Evolutionary conservation across 495 filamentous ascomycete genomes (phyloP).

Genomic region (Penicillium arizonense): DNA sequence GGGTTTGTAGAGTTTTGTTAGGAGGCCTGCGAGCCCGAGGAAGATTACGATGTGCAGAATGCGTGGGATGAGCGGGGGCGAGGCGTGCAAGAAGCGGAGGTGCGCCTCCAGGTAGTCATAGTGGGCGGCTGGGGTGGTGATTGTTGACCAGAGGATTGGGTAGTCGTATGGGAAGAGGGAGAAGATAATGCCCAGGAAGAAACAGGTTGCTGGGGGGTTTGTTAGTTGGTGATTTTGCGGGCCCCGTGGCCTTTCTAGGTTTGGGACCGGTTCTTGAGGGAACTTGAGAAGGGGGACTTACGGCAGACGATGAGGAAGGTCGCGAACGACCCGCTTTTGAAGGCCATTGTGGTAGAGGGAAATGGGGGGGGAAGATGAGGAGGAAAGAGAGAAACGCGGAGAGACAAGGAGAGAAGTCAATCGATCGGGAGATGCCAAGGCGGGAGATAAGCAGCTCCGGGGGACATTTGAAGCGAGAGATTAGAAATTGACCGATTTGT

Average conservation of each 20-base stretch:
- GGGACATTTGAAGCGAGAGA: constrained; percentile 5
- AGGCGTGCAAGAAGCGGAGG: constrained; percentile 79
- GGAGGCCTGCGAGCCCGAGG: constrained; percentile 83
- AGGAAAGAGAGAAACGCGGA: constrained; percentile 11
- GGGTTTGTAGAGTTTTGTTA: constrained; percentile 89
- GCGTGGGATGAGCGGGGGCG: constrained; percentile 85
- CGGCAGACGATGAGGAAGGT: constrained; percentile 96
- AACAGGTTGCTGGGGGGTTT: constrained; percentile 67
- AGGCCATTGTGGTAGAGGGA: constrained; percentile 29
- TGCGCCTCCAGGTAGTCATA: constrained; percentile 81
- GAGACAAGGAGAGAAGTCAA: constrained; percentile 16
- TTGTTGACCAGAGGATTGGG: constrained; percentile 86
- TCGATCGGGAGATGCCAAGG: constrained; percentile 27
- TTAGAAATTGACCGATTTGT: constrained; percentile 7
- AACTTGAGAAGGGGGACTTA: constrained; percentile 43
- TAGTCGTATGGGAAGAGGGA: constrained; percentile 97
- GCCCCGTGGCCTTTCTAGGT: constrained; percentile 5
- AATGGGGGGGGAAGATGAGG: neutral
- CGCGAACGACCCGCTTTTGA: constrained; percentile 64
- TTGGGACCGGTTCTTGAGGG: constrained; percentile 1
- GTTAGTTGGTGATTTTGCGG: constrained; percentile 9
- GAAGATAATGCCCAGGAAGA: constrained; percentile 98
- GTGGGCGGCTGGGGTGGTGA: constrained; percentile 59
- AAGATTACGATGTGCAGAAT: constrained; percentile 91
- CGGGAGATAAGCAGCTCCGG: neutral